Percentiles rank a stretch among this genome's conserved stretches.
These are phyloP conservation scores for Termitomyces sp. DNA, from an alignment of 1,284 basidiomycete genomes.

Conservation along the genomic window DNA sequence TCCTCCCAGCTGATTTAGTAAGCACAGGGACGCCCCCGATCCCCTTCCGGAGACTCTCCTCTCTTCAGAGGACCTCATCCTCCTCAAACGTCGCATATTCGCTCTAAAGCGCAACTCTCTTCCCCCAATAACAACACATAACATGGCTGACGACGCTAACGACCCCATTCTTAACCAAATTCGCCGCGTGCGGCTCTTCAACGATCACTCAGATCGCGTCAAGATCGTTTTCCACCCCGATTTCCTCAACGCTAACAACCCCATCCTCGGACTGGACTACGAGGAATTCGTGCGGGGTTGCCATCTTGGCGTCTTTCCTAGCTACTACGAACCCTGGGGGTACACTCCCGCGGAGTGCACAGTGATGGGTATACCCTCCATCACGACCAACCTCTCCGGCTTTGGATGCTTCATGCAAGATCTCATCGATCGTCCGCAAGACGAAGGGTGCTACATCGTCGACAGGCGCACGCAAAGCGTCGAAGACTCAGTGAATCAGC, in stretches of 20 bases:
- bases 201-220: conserved; percentile 71
- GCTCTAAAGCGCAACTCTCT: conserved; percentile 92
- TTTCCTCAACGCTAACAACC: conserved; percentile 97
- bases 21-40: conserved; percentile 69
- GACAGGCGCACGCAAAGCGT: conserved; percentile 88
- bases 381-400: conserved; percentile 96
- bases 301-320: conserved; percentile 96
- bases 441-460: conserved; percentile 93
- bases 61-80: conserved; percentile 90
- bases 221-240: conserved; percentile 99
- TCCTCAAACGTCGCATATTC: conserved; percentile 94
- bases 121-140: conserved; percentile 94
- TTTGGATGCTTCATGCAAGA: conserved; percentile 99
- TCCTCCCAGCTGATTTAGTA: conserved; percentile 2
- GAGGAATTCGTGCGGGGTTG: conserved; percentile 98
- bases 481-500: conserved; percentile 84
- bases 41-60: conserved; percentile 66
- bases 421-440: conserved; percentile 86
- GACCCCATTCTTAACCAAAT: conserved; percentile 97
- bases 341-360: conserved; percentile 85
- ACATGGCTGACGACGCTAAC: conserved; percentile 90
- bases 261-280: conserved; percentile 94
- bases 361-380: conserved; percentile 95
- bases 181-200: conserved; percentile 90
- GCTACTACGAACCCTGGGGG: conserved; percentile 94